phyloP scores from a whole-genome alignment of 306 rosid genomes.

The Hippophae tibetana region DNA sequence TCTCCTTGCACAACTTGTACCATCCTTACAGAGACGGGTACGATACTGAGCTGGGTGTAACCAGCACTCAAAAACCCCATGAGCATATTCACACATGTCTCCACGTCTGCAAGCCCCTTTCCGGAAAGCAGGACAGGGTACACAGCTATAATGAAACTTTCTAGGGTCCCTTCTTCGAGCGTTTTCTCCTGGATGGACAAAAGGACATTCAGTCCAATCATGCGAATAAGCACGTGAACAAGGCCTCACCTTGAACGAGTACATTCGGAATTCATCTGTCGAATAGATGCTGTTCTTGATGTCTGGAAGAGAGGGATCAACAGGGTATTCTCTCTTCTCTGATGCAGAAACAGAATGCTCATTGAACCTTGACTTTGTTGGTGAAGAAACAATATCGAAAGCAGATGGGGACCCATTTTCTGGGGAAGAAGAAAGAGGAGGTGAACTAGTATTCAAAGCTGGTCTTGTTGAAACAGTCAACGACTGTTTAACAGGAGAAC shows the following conservation, averaged over 20 bases:
- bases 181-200: slow-evolving; percentile 95
- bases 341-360: slow-evolving; percentile 41
- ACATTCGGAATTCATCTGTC: slow-evolving; percentile 91
- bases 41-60: slow-evolving; percentile 91
- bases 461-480: slow-evolving; percentile 36
- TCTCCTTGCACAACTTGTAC: slow-evolving; percentile 67
- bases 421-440: slow-evolving; percentile 57
- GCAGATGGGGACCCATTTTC: slow-evolving; percentile 53
- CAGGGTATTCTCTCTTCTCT: slow-evolving; percentile 85
- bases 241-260: slow-evolving; percentile 91
- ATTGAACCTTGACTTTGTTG: slow-evolving; percentile 40
- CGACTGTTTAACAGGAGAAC: slow-evolving; percentile 36
- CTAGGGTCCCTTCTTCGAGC: slow-evolving; percentile 97
- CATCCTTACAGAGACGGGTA: slow-evolving; percentile 89
- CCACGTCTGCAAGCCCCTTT: slow-evolving; percentile 94
- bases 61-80: slow-evolving; percentile 97
- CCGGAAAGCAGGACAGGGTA: slow-evolving; percentile 89
- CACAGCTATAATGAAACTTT: slow-evolving; percentile 88
- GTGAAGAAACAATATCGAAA: slow-evolving; percentile 38
- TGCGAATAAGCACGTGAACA: slow-evolving; percentile 94
- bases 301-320: slow-evolving; percentile 89
- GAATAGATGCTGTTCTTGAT: slow-evolving; percentile 89
- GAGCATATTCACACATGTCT: slow-evolving; percentile 96
- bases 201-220: slow-evolving; percentile 97
- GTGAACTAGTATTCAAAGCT: slow-evolving; percentile 35